Evolutionary conservation across 768 basidiomycete species (phyloP), one percentile per base, ranked within the genome.

Genomic region (Lyophyllum decastes): DNA sequence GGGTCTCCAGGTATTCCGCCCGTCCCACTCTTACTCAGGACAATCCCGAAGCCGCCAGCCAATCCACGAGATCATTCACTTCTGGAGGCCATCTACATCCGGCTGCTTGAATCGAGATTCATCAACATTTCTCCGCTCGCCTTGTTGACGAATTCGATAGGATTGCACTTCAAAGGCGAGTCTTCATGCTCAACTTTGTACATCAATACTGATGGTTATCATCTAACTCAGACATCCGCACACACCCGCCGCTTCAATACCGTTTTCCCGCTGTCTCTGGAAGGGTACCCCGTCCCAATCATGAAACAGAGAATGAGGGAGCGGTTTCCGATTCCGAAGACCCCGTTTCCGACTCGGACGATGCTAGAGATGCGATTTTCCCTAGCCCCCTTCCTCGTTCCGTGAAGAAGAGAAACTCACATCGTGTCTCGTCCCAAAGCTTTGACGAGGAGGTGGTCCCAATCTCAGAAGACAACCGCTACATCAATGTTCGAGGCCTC

Each of bases 61-160:
- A 83, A 91, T 65, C 89, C 89, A 2, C 76, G 86, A 9, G 87
- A 91, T 58, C 90, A 91, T 64, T 78, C 80, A 0, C 61, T 88
- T 12, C 73, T 92, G 22, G 84, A 87, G 62, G 72, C 71, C 45
- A 85, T 90, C 11, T 91, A 89, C 73, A 78, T 73, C 19, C 84
- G 86, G 61, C 86, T 88, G 83, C 85, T 90, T 25, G 81, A 81
- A 5, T 75, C 82, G 14, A 74, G 87, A 34, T 90, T 88, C 63
- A 85, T 92, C 64, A 90, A 90, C 66, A 70, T 82, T 2, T 72
- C 82, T 22, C 89, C 89, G 2, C 67, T 90, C 16, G 84, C 86
- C 1, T 61, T 90, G 41, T 70, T 92, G 49, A 73, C 78, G 14
- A 86, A 85, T 60, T 74, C 77, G 8, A 68, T 91, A 17, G 78